Evolutionary conservation across 1,139 yeast species (phyloP).

Genomic region (Trichomonascaceae sp.): DNA sequence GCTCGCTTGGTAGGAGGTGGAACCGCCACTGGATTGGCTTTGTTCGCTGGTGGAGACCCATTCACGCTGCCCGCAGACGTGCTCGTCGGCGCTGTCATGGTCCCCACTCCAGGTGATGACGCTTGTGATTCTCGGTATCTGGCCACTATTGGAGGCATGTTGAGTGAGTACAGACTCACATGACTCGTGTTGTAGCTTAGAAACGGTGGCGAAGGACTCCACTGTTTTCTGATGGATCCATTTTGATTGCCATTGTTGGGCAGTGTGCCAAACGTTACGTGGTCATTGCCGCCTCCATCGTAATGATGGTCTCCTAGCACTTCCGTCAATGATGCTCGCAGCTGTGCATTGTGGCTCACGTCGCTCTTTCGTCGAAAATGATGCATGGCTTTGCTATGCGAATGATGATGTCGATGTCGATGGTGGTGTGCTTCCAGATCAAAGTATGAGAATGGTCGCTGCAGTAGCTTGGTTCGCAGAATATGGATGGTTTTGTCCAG

Average conservation of each 20-base stretch:
- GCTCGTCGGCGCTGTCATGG: no score
- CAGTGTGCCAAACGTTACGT: no score
- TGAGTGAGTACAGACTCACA: constrained; percentile 8
- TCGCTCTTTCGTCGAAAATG: constrained; percentile 9
- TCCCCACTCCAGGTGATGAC: no score
- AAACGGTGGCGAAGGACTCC: constrained; percentile 10
- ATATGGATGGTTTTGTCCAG: constrained; percentile 63
- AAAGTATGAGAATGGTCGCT: constrained; percentile 9
- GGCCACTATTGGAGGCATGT: no score
- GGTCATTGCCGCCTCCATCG: no score
- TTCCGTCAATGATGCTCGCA: constrained; percentile 8
- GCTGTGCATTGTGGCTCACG: constrained; percentile 5
- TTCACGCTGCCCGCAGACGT: no score
- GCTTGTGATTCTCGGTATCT: no score
- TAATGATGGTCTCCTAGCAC: no score
- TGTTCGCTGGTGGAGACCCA: no score
- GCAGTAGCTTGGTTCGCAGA: constrained; percentile 53
- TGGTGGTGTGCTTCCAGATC: constrained; percentile 3
- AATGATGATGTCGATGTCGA: constrained; percentile 3
- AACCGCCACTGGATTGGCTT: no score
- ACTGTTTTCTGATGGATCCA: constrained; percentile 5
- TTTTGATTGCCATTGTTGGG: no score
- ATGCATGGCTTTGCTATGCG: constrained; percentile 1
- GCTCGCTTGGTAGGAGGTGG: no score
- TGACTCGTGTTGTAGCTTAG: constrained; percentile 8